Percentiles rank a stretch among this genome's conserved stretches.
Evolutionary conservation across 2,329 filamentous ascomycete species (phyloP).

Genomic region (Beauveria caledonica): DNA sequence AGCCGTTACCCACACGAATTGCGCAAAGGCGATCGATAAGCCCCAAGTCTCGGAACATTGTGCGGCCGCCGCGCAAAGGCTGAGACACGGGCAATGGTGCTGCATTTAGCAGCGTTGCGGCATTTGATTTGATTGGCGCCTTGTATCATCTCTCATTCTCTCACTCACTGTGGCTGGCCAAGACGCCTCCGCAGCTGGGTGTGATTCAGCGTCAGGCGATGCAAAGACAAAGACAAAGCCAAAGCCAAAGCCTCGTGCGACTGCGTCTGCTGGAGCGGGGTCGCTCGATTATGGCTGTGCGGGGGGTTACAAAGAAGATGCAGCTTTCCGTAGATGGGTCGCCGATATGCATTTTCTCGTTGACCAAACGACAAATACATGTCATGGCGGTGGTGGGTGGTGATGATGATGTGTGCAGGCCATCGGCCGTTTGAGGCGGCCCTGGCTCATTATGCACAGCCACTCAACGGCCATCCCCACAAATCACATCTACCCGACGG

Average conservation of each 20-base stretch:
- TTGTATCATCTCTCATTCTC: background rate
- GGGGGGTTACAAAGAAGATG: background rate
- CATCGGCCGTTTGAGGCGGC: background rate
- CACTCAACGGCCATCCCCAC: background rate
- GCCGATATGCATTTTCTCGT: too few relatives aligned
- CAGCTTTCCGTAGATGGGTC: too few relatives aligned
- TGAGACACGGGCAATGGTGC: background rate
- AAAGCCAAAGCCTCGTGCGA: background rate
- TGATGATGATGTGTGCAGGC: background rate
- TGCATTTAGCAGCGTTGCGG: background rate
- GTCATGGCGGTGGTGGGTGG: background rate
- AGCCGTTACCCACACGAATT: background rate
- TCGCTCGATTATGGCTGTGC: background rate
- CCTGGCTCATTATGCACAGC: background rate
- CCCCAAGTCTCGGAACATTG: background rate
- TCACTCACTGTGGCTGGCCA: too few relatives aligned
- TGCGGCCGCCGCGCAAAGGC: background rate
- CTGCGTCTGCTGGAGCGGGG: background rate
- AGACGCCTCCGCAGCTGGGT: background rate
- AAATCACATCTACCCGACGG: constrained; percentile 4
- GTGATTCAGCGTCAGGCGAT: constrained; percentile 5
- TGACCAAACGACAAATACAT: too few relatives aligned
- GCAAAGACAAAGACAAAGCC: background rate
- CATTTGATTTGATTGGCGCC: background rate
- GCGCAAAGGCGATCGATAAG: background rate